These are phyloP conservation scores for Hypoxylon sp. DNA, from an alignment of 2,329 filamentous ascomycete genomes.

Conservation along the genomic window DNA sequence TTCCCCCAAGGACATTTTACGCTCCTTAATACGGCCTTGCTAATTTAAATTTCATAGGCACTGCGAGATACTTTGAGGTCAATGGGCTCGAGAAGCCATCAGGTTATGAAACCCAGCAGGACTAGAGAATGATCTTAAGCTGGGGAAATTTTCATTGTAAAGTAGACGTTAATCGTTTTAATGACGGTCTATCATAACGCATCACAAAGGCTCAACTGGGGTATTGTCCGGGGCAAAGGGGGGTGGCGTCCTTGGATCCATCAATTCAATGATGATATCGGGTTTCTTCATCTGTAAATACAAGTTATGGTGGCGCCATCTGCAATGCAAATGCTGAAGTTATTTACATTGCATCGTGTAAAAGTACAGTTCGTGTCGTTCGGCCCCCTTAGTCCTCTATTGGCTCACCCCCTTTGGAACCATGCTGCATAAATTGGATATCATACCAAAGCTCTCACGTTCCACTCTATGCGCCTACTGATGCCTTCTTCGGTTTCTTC, in stretches of 20 bases:
- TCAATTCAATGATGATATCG: conserved; percentile 45
- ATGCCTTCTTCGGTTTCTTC: conserved; percentile 95
- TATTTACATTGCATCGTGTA: conserved; percentile 34
- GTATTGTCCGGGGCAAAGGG: conserved; percentile 41
- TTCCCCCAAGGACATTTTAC: conserved; percentile 37
- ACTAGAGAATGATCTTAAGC: conserved; percentile 55
- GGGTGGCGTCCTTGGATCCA: conserved; percentile 50
- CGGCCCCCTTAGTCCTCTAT: neutral
- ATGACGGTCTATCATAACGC: conserved; percentile 44
- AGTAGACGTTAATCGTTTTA: conserved; percentile 43
- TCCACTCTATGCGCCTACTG: conserved; percentile 59
- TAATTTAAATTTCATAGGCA: conserved; percentile 69
- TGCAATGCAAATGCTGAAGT: conserved; percentile 41
- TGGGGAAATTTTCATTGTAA: conserved; percentile 33
- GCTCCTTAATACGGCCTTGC: conserved; percentile 5
- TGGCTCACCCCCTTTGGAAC: neutral
- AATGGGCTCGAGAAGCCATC: conserved; percentile 86
- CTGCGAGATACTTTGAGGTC: conserved; percentile 86
- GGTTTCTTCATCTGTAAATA: conserved; percentile 45
- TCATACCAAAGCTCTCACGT: neutral
- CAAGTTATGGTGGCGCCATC: conserved; percentile 38
- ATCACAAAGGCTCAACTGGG: conserved; percentile 33
- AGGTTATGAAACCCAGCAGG: conserved; percentile 82
- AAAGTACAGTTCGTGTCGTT: conserved; percentile 40
- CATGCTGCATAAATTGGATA: conserved; percentile 1